phyloP scores from a whole-genome alignment of 2,329 filamentous ascomycete genomes.

The Stachybotrys chartarum region DNA sequence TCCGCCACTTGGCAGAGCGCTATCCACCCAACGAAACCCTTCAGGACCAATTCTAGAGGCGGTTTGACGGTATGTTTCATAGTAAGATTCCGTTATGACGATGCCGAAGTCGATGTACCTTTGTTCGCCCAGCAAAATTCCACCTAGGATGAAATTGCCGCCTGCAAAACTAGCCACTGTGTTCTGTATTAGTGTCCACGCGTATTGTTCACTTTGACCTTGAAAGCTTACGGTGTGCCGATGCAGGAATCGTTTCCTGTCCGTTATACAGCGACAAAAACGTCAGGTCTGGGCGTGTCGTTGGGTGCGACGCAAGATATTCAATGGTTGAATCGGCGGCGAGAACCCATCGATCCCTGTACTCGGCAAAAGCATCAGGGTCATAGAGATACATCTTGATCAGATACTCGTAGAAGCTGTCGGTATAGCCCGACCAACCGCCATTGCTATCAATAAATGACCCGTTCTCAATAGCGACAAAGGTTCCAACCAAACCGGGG shows the following conservation, averaged over 20 bases:
- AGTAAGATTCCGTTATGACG: constrained; percentile 63
- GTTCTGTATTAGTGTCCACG: not conserved
- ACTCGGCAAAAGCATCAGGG: constrained; percentile 50
- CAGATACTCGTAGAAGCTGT: constrained; percentile 84
- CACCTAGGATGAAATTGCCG: constrained; percentile 79
- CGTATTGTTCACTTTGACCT: too few relatives aligned
- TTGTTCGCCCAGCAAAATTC: constrained; percentile 56
- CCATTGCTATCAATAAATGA: constrained; percentile 59
- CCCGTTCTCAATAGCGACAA: constrained; percentile 58
- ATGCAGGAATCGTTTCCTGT: constrained; percentile 32
- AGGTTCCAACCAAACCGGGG: constrained; percentile 66
- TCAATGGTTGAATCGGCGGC: constrained; percentile 71
- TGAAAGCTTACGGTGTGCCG: constrained; percentile 40
- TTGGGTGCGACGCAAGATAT: constrained; percentile 63
- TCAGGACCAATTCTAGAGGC: constrained; percentile 73
- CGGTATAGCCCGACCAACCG: constrained; percentile 70
- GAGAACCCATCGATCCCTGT: constrained; percentile 67
- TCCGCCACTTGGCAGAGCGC: constrained; percentile 20
- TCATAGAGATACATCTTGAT: constrained; percentile 90
- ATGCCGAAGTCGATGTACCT: constrained; percentile 71
- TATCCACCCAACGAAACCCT: constrained; percentile 54
- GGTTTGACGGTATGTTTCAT: constrained; percentile 63
- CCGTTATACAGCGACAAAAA: constrained; percentile 57
- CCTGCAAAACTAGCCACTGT: constrained; percentile 74
- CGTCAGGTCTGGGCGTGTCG: constrained; percentile 60